These are phyloP conservation scores for Aspergillus arachidicola DNA, from an alignment of 2,329 filamentous ascomycete genomes.

Conservation along the genomic window DNA sequence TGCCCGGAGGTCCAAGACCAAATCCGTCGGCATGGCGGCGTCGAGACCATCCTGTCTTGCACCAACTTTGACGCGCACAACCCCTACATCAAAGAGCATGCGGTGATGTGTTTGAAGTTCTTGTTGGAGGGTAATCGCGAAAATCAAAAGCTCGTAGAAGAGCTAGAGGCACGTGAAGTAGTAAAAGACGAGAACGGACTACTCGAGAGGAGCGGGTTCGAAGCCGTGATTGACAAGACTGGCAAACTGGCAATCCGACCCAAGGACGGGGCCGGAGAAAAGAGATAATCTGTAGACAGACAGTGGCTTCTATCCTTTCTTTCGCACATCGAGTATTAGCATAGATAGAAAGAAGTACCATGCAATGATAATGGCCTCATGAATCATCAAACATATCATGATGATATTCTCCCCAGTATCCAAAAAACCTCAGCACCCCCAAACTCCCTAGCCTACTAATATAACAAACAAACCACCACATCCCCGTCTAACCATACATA, in stretches of 20 bases:
- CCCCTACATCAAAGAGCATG: constrained; percentile 89
- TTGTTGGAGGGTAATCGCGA: constrained; percentile 55
- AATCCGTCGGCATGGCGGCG: constrained; percentile 80
- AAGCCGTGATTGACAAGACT: constrained; percentile 46
- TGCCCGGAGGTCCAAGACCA: constrained; percentile 83
- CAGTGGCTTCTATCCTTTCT: background rate
- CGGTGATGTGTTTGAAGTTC: constrained; percentile 84
- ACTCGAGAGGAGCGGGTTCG: constrained; percentile 45
- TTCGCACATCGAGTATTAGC: background rate
- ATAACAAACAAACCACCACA: background rate
- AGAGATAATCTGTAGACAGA: background rate
- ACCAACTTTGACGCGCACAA: constrained; percentile 92
- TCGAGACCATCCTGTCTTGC: constrained; percentile 85
- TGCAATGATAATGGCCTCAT: background rate
- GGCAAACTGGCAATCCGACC: constrained; percentile 46
- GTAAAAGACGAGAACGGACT: constrained; percentile 44
- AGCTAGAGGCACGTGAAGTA: constrained; percentile 49
- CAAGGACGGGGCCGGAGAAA: constrained; percentile 27
- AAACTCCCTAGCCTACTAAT: background rate
- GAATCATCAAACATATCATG: background rate
- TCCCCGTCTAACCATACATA: constrained; percentile 43
- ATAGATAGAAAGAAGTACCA: background rate
- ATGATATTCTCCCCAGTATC: background rate
- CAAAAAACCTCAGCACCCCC: background rate
- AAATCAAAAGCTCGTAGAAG: constrained; percentile 57